Evolutionary conservation across 2,329 filamentous ascomycete species (phyloP).

Genomic region (Paracoccidioides lutzii): DNA sequence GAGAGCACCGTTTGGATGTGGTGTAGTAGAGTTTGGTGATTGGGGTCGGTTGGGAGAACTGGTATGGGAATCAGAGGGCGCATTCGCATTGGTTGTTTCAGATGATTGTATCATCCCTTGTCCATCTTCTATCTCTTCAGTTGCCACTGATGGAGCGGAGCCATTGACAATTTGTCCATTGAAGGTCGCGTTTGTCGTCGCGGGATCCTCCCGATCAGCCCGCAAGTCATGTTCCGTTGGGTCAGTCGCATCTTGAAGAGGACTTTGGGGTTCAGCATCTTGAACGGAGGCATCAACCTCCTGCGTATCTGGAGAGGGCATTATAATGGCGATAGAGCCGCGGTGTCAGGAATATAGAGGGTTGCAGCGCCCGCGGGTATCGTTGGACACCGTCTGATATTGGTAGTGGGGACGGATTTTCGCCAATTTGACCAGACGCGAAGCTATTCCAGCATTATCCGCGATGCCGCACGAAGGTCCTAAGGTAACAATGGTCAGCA

Average conservation of each 20-base stretch:
- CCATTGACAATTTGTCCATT: slow-evolving; percentile 1
- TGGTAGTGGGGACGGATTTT: neutral
- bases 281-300: slow-evolving; percentile 17
- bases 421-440: neutral
- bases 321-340: slow-evolving; percentile 10
- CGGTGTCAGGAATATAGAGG: neutral
- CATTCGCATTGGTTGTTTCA: neutral
- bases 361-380: neutral
- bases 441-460: neutral
- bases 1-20: slow-evolving; percentile 37
- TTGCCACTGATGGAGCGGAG: slow-evolving; percentile 27
- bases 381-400: neutral
- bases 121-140: slow-evolving; percentile 30
- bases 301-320: slow-evolving; percentile 26
- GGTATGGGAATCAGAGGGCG: slow-evolving; percentile 17
- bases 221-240: neutral
- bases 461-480: neutral
- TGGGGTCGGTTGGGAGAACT: slow-evolving; percentile 19
- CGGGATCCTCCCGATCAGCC: neutral
- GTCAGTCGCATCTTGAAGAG: neutral
- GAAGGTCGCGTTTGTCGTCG: neutral
- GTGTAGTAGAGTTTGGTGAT: slow-evolving; percentile 17
- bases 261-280: slow-evolving; percentile 18
- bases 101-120: neutral
- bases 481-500: neutral